Conservation (phyloP, 768 basidiomycete species). For the Paxillus rubicundulus region DNA sequence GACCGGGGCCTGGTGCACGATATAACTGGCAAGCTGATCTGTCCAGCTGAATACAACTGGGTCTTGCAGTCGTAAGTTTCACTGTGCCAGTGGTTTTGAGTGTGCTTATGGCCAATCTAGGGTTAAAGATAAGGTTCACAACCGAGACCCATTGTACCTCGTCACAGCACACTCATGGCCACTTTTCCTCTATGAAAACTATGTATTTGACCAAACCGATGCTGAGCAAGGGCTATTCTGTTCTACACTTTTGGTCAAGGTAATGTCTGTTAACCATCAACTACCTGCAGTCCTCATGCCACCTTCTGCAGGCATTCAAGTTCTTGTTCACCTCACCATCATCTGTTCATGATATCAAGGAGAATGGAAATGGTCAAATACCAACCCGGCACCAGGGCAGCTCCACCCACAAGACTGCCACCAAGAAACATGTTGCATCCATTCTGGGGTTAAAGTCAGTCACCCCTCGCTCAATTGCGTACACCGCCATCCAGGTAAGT, state of each 20-base stretch:
- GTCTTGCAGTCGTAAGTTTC: background rate
- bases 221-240: slow-evolving; percentile 2
- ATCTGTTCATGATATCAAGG: slow-evolving; percentile 2
- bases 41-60: slow-evolving; percentile 17
- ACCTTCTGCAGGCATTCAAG: slow-evolving; percentile 15
- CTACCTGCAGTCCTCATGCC: no score
- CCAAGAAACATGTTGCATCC: slow-evolving; percentile 5
- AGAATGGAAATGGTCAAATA: fast-evolving
- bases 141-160: background rate
- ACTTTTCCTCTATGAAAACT: background rate
- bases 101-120: background rate
- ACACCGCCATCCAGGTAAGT: slow-evolving; percentile 23
- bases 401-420: background rate
- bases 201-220: background rate
- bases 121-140: background rate
- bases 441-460: slow-evolving; percentile 10
- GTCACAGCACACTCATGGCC: slow-evolving; percentile 10
- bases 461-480: slow-evolving; percentile 23
- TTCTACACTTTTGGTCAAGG: background rate
- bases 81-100: background rate
- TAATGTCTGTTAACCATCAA: background rate
- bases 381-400: background rate
- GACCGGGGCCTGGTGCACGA: slow-evolving; percentile 8
- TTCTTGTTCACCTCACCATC: slow-evolving; percentile 21
- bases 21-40: slow-evolving; percentile 7